Percentiles rank a stretch among this genome's conserved stretches.
Evolutionary conservation across 1,284 basidiomycete species (phyloP).

Genomic region (Moniliophthora roreri): DNA sequence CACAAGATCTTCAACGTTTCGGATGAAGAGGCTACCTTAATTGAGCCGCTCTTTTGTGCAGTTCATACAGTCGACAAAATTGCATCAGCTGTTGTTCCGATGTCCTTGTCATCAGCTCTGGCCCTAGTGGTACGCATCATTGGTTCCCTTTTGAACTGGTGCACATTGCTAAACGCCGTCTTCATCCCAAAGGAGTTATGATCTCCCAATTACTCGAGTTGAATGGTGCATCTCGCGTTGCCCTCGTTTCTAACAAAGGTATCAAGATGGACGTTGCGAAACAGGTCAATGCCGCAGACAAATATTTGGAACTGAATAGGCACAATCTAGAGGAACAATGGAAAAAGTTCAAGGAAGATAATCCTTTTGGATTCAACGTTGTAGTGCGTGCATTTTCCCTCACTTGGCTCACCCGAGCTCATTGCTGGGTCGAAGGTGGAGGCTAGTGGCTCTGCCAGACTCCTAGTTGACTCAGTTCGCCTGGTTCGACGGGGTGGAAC

Average conservation of each 20-base stretch:
- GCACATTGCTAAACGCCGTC: background rate
- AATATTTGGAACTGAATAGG: slow-evolving; percentile 82
- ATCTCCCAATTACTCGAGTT: slow-evolving; percentile 43
- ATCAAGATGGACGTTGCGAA: slow-evolving; percentile 85
- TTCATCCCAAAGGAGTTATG: background rate
- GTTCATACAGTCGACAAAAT: slow-evolving; percentile 66
- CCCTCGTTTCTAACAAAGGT: slow-evolving; percentile 82
- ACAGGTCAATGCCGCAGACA: slow-evolving; percentile 73
- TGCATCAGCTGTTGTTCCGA: slow-evolving; percentile 42
- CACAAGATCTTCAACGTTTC: slow-evolving; percentile 62
- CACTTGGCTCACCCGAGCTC: too few relatives aligned
- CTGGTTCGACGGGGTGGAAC: too few relatives aligned
- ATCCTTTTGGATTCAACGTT: slow-evolving; percentile 86
- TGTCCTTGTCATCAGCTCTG: background rate
- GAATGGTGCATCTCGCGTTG: slow-evolving; percentile 76
- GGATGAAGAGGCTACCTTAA: slow-evolving; percentile 59
- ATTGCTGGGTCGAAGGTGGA: too few relatives aligned
- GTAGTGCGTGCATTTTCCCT: slow-evolving; percentile 44
- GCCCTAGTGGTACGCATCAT: background rate
- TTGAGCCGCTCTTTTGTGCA: slow-evolving; percentile 64
- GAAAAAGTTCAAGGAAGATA: slow-evolving; percentile 73
- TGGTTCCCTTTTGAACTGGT: background rate
- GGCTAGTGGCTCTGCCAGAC: too few relatives aligned
- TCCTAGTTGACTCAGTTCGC: too few relatives aligned
- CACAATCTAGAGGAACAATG: slow-evolving; percentile 72